These are phyloP conservation scores for Hypomontagnella monticulosa DNA, from an alignment of 495 filamentous ascomycete species.

Conservation along the genomic window DNA sequence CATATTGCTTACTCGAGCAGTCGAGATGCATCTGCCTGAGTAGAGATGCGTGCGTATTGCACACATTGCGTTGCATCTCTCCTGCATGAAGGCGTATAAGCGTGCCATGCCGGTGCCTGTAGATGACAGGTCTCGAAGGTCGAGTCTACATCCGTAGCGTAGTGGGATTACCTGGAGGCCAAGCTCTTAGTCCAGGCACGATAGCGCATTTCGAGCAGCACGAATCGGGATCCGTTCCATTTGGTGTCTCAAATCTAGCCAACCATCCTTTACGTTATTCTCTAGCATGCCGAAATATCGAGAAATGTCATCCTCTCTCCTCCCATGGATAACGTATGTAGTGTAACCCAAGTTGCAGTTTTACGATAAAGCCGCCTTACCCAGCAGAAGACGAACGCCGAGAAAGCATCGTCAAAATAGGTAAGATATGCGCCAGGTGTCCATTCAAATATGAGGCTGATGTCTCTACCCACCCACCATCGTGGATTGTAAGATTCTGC, in stretches of 20 bases:
- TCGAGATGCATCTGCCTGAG: constrained; percentile 40
- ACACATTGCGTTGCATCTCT: constrained; percentile 40
- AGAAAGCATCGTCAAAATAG: constrained; percentile 17
- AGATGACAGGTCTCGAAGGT: constrained; percentile 25
- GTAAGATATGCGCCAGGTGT: constrained; percentile 26
- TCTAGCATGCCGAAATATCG: constrained; percentile 20
- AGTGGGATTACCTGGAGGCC: constrained; percentile 11
- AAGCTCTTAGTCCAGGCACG: constrained; percentile 36
- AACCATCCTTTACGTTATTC: constrained; percentile 23
- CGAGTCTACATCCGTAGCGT: constrained; percentile 22
- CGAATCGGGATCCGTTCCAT: constrained; percentile 44
- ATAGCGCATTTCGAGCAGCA: constrained; percentile 23
- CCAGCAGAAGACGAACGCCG: constrained; percentile 34
- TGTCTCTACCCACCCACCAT: constrained; percentile 34
- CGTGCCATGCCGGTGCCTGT: constrained; percentile 29
- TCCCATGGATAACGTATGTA: constrained; percentile 19
- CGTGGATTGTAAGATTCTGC: constrained; percentile 21
- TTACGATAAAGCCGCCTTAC: constrained; percentile 44
- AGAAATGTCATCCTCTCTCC: constrained; percentile 32
- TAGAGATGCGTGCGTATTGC: constrained; percentile 26
- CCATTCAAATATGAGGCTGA: constrained; percentile 43
- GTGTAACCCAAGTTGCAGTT: constrained; percentile 37
- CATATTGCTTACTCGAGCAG: constrained; percentile 38
- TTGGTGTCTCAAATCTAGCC: constrained; percentile 38
- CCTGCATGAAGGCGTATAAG: constrained; percentile 35